phyloP scores from a whole-genome alignment of 2,329 filamentous ascomycete genomes.

The Aaosphaeria pasadenensis region DNA sequence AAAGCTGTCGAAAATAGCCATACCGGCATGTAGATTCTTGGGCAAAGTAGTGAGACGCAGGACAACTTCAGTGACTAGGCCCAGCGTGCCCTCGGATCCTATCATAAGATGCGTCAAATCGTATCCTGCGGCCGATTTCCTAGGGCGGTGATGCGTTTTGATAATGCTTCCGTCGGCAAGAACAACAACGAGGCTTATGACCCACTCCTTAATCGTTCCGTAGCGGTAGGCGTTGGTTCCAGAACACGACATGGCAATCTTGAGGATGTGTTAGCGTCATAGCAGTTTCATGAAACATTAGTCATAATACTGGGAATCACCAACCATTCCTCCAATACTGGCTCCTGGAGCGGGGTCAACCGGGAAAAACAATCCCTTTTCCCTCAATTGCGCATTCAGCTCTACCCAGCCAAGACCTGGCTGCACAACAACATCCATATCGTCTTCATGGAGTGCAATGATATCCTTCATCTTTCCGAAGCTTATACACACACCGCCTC shows the following conservation, averaged over 20 bases:
- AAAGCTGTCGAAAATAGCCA: slow-evolving; percentile 61
- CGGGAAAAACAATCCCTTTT: slow-evolving; percentile 77
- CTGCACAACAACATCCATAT: slow-evolving; percentile 56
- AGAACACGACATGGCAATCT: slow-evolving; percentile 59
- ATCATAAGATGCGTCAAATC: slow-evolving; percentile 86
- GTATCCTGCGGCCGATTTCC: slow-evolving; percentile 88
- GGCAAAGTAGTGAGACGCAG: slow-evolving; percentile 79
- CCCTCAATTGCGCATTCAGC: slow-evolving; percentile 68
- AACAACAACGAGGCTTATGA: slow-evolving; percentile 78
- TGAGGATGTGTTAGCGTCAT: not conserved
- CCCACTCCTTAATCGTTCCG: slow-evolving; percentile 92
- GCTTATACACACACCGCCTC: slow-evolving; percentile 79
- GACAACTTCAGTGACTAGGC: slow-evolving; percentile 84
- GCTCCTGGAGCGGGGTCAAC: slow-evolving; percentile 89
- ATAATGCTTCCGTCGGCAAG: slow-evolving; percentile 84
- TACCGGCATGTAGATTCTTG: slow-evolving; percentile 73
- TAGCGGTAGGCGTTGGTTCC: slow-evolving; percentile 91
- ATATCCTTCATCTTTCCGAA: slow-evolving; percentile 80
- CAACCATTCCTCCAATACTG: slow-evolving; percentile 84
- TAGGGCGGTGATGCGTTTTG: slow-evolving; percentile 79
- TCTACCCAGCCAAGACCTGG: slow-evolving; percentile 76
- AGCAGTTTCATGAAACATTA: not conserved
- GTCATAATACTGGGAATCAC: slow-evolving; percentile 21
- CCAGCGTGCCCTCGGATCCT: slow-evolving; percentile 87
- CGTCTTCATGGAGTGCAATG: slow-evolving; percentile 66